Evolutionary conservation across 2,329 filamentous ascomycete species (phyloP), one percentile per base, ranked within the genome.

Genomic region (Ophiostoma australiae): DNA sequence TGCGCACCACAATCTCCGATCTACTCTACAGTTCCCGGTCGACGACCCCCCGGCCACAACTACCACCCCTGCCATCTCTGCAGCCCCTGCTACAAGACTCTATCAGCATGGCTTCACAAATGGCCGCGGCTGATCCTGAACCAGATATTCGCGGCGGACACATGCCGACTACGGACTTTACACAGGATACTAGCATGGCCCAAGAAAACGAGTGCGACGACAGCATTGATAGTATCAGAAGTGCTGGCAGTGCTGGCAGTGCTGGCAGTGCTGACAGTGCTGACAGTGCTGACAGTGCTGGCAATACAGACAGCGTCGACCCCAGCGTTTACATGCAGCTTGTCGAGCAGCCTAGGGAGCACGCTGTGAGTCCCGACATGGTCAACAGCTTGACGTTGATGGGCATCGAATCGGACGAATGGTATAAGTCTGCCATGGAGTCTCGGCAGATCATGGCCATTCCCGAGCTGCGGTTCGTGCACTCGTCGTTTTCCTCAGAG

Each of bases 331-430:
- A 89, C 5, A 81, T 87, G 69, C 84, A 83, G 67, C 79, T 89
- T 70, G 91, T 91, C 76, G 84, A 89, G 77, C 85, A 86, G n/a
- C 84, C 91, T 33, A 83, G 87, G 69, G 86, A 87, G 72, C 86
- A 87, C 67, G 88, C 87, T 8, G 88, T 88, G 20, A 83, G 86
- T 67, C 85, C 87, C 70, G 87, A 89, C 74, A 85, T 87, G 4
- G 88, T 88, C 63, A 86, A 88, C 73, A 80, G 79, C 39, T 83
- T 84, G 20, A 83, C 85, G 67, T 84, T 87, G 35, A 83, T 91
- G 74, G 89, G 91, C 76, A 88, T 90, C 73, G 89, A 90, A 75
- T 91, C 88, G 89, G 90, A 92, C 78, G 88, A 90, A 78, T 92
- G 89, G 86, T 81, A 91, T 72, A 91, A 91, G 79, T 88, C 89